Percentiles rank a stretch among this genome's conserved stretches.
These are phyloP conservation scores for Penicillium sp. DNA, from an alignment of 2,329 filamentous ascomycete genomes.

Conservation along the genomic window DNA sequence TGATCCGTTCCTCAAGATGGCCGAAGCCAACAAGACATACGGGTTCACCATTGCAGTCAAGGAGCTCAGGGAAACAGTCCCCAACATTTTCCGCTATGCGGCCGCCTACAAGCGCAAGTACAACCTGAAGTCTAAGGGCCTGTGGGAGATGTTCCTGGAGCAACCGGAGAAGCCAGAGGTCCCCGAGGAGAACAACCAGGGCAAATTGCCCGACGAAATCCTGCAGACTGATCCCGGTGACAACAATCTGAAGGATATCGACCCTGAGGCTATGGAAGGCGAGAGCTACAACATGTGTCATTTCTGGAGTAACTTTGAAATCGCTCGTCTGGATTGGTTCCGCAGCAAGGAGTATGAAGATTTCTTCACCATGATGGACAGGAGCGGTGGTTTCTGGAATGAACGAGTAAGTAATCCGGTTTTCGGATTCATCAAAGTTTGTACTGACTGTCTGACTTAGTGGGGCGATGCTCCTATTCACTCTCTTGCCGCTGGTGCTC, in stretches of 20 bases:
- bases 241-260: constrained; percentile 74
- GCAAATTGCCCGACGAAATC: constrained; percentile 79
- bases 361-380: constrained; percentile 99
- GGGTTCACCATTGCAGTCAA: constrained; percentile 99
- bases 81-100: constrained; percentile 98
- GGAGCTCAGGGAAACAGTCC: constrained; percentile 94
- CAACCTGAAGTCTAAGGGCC: constrained; percentile 83
- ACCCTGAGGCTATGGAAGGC: constrained; percentile 92
- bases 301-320: constrained; percentile 99
- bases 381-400: constrained; percentile 98
- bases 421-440: neutral
- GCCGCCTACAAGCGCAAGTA: constrained; percentile 94
- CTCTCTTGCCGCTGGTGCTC: constrained; percentile 88
- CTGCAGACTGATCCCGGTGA: constrained; percentile 72
- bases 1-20: constrained; percentile 96
- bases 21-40: constrained; percentile 92
- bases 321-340: constrained; percentile 92
- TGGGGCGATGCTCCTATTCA: constrained; percentile 99
- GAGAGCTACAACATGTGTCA: constrained; percentile 99
- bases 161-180: constrained; percentile 50
- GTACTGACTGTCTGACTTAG: constrained; percentile 52
- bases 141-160: constrained; percentile 99
- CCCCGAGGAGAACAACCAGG: constrained; percentile 65
- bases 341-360: constrained; percentile 96
- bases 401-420: constrained; percentile 70